A percentile compares a stretch with the other conserved stretches of the same genome.
Conservation (phyloP, 2,329 filamentous ascomycete species). For the Madurella fahalii region DNA sequence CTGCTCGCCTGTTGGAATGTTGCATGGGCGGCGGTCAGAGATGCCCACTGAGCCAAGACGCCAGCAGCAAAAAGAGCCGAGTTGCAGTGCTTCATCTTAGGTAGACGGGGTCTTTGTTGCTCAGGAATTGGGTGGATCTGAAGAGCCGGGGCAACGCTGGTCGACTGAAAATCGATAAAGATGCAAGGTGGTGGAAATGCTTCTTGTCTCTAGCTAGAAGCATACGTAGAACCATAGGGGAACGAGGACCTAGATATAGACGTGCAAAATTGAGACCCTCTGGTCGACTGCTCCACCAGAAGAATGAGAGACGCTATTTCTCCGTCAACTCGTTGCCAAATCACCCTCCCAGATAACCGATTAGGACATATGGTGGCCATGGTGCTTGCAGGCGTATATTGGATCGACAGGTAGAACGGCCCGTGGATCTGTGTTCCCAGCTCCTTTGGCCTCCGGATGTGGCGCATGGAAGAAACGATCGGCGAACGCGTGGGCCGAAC, state of each 20-base stretch:
- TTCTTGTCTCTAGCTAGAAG: no score
- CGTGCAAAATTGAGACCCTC: no score
- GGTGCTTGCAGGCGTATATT: conserved; percentile 8
- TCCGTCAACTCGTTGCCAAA: no score
- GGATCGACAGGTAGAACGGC: conserved; percentile 14
- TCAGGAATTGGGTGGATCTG: not conserved
- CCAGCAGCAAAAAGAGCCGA: conserved; percentile 13
- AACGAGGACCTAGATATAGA: no score
- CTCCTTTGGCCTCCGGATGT: not conserved
- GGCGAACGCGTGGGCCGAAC: not conserved
- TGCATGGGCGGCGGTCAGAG: conserved; percentile 13
- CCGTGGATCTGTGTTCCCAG: not conserved
- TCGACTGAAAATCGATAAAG: no score
- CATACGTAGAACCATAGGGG: no score
- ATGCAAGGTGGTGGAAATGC: no score
- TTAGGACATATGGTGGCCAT: no score
- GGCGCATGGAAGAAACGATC: conserved; percentile 3
- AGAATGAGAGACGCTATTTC: no score
- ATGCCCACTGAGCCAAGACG: conserved; percentile 13
- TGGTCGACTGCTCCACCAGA: no score
- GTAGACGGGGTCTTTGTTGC: not conserved
- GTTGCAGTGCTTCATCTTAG: conserved; percentile 17
- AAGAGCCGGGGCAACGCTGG: no score
- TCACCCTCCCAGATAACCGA: no score
- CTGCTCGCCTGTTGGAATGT: conserved; percentile 20